Percentiles rank a stretch among this genome's conserved stretches.
Conservation (phyloP, 2,329 filamentous ascomycete species). For the Verticillium zaregamsianum region DNA sequence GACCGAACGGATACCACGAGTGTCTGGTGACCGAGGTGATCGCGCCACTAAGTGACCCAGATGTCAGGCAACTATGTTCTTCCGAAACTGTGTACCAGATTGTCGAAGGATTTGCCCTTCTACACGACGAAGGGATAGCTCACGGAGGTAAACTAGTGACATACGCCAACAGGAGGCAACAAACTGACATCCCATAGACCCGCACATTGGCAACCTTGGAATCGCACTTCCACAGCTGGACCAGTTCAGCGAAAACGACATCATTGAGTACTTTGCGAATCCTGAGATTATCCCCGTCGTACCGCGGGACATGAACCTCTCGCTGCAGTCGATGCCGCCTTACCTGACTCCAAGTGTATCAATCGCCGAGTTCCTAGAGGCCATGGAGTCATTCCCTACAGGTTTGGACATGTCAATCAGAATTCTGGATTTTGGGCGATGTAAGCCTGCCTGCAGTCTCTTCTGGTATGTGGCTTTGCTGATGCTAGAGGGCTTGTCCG, state of each 20-base stretch:
- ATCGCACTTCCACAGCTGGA: background rate
- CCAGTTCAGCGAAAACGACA: background rate
- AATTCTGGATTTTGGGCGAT: background rate
- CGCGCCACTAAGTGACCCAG: constrained; percentile 1
- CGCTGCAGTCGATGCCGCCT: background rate
- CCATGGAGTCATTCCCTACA: background rate
- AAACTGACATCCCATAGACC: background rate
- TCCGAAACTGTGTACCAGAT: background rate
- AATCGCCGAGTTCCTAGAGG: background rate
- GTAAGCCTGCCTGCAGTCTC: background rate
- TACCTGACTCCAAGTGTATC: background rate
- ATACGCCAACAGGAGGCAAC: background rate
- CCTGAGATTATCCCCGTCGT: background rate
- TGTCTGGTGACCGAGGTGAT: constrained; percentile 8
- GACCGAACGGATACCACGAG: constrained; percentile 9
- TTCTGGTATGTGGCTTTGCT: background rate
- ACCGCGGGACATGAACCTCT: background rate
- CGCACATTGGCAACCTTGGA: background rate
- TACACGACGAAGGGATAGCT: background rate
- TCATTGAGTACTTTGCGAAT: background rate
- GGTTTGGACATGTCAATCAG: background rate
- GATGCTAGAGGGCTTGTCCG: background rate
- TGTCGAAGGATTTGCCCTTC: constrained; percentile 2
- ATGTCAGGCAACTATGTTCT: background rate
- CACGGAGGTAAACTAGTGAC: background rate